A percentile compares a stretch with the other conserved stretches of the same genome.
Conservation (phyloP, 305 asterid genomes). For the Rubia peregrina region DNA sequence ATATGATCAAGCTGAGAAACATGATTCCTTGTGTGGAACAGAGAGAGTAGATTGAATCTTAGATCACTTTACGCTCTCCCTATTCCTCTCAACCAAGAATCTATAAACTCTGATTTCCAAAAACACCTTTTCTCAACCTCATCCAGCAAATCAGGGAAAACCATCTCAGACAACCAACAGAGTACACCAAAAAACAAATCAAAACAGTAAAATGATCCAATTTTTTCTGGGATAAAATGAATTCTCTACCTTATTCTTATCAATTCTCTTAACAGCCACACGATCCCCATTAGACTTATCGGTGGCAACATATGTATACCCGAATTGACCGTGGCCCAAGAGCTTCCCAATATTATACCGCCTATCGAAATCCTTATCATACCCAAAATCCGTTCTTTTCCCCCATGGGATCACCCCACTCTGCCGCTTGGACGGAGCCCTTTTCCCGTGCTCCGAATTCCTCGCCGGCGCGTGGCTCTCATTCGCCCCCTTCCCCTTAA, state of each 20-base stretch:
- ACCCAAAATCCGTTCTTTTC: constrained; percentile 45
- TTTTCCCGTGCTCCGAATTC: constrained; percentile 20
- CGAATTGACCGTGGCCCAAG: constrained; percentile 48
- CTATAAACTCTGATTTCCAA: not conserved
- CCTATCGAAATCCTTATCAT: constrained; percentile 36
- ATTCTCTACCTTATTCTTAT: constrained; percentile 36
- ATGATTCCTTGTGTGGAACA: not conserved
- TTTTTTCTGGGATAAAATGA: not conserved
- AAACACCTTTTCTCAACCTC: not conserved
- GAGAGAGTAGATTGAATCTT: not conserved
- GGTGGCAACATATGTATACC: constrained; percentile 39
- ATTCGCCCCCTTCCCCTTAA: constrained; percentile 17
- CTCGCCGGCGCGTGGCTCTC: constrained; percentile 16
- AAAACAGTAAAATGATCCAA: not conserved
- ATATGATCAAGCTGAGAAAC: not conserved
- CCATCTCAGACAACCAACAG: not conserved
- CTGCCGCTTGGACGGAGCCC: constrained; percentile 17
- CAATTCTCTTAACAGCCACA: constrained; percentile 45
- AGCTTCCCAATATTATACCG: constrained; percentile 35
- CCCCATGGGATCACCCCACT: constrained; percentile 37
- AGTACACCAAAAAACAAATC: not conserved
- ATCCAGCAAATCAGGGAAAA: no score
- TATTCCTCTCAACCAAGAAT: not conserved
- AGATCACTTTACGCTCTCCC: not conserved
- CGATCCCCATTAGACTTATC: constrained; percentile 39